Evolutionary conservation across 2,329 filamentous ascomycete genomes (phyloP).

Genomic region (Alternaria gansuensis): DNA sequence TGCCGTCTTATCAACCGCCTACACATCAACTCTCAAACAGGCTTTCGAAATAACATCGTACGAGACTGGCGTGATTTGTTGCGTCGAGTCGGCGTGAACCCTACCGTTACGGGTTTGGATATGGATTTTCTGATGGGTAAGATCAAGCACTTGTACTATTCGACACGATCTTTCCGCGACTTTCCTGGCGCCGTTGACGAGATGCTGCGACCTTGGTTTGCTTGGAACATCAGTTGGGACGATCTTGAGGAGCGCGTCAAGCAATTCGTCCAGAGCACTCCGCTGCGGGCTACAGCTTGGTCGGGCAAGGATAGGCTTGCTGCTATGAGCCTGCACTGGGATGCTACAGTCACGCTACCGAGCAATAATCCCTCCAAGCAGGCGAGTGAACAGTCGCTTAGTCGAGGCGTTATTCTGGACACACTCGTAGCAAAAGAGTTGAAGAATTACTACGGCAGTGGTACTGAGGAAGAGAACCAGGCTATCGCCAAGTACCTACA

Average conservation of each 20-base stretch:
- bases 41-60: slow-evolving; percentile 9
- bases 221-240: slow-evolving; percentile 21
- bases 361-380: neutral
- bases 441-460: slow-evolving; percentile 29
- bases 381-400: slow-evolving; percentile 17
- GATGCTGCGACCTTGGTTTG: slow-evolving; percentile 30
- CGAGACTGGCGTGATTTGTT: slow-evolving; percentile 20
- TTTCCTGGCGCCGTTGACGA: slow-evolving; percentile 18
- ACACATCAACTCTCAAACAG: neutral
- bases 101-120: slow-evolving; percentile 37
- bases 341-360: slow-evolving; percentile 22
- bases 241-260: slow-evolving; percentile 33
- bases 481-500: slow-evolving; percentile 33
- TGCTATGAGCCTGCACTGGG: slow-evolving; percentile 34
- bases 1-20: slow-evolving; percentile 28
- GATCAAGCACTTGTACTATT: slow-evolving; percentile 25
- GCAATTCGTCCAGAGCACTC: slow-evolving; percentile 28
- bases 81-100: slow-evolving; percentile 33
- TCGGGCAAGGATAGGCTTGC: slow-evolving; percentile 31
- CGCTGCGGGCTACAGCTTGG: slow-evolving; percentile 37
- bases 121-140: slow-evolving; percentile 34
- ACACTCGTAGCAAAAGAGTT: slow-evolving; percentile 36
- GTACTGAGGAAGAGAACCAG: slow-evolving; percentile 30
- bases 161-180: slow-evolving; percentile 3
- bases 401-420: slow-evolving; percentile 25